Percentiles rank a stretch among this genome's conserved stretches.
These are phyloP conservation scores for Sugiyamaella novakii DNA, from an alignment of 1,139 yeast species.

Conservation along the genomic window DNA sequence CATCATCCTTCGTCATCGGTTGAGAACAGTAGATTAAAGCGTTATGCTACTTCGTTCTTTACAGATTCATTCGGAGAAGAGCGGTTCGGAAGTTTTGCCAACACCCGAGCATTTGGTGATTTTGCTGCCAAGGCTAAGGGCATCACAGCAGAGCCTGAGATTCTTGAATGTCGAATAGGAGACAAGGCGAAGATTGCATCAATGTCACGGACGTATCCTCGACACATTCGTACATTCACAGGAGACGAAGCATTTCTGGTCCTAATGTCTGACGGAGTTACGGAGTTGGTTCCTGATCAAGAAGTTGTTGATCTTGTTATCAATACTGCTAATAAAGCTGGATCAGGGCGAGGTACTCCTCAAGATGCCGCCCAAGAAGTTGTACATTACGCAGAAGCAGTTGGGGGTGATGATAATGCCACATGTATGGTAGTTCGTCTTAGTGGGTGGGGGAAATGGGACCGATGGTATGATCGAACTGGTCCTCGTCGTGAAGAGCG, in stretches of 20 bases:
- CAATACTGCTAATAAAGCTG: slow-evolving; percentile 66
- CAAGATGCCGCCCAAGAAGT: slow-evolving; percentile 86
- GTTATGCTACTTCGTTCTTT: slow-evolving; percentile 71
- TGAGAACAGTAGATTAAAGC: slow-evolving; percentile 71
- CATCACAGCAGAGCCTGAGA: slow-evolving; percentile 89
- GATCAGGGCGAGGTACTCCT: slow-evolving; percentile 74
- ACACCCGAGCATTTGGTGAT: slow-evolving; percentile 94
- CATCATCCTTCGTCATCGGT: slow-evolving; percentile 88
- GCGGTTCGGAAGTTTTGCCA: slow-evolving; percentile 80
- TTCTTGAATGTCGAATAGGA: slow-evolving; percentile 67
- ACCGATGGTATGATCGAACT: slow-evolving; percentile 65
- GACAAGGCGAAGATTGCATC: slow-evolving; percentile 43
- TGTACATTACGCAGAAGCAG: slow-evolving; percentile 75
- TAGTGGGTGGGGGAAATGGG: slow-evolving; percentile 93
- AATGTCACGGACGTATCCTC: slow-evolving; percentile 32
- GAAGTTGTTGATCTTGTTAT: slow-evolving; percentile 87
- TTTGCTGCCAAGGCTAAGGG: slow-evolving; percentile 77
- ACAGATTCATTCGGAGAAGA: slow-evolving; percentile 95
- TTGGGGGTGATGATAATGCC: slow-evolving; percentile 94
- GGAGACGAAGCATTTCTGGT: slow-evolving; percentile 85
- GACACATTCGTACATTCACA: slow-evolving; percentile 27
- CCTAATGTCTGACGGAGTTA: slow-evolving; percentile 83
- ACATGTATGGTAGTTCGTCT: slow-evolving; percentile 80
- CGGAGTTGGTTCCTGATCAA: slow-evolving; percentile 80
- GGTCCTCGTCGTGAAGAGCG: slow-evolving; percentile 75